These are phyloP conservation scores for Rhododendron griersonianum DNA, from an alignment of 148 eudicot species.

Conservation along the genomic window DNA sequence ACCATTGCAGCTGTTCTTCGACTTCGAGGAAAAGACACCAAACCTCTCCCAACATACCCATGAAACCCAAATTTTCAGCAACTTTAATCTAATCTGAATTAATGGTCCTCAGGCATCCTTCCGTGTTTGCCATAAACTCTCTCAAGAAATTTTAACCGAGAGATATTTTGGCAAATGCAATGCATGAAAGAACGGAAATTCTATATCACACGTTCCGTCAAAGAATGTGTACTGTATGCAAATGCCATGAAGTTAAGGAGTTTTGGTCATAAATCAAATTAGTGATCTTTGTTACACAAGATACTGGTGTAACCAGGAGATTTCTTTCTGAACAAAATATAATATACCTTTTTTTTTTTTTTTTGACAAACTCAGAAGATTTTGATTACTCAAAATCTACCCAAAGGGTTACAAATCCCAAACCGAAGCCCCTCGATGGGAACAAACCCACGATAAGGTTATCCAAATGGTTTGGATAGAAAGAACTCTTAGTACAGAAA, in stretches of 20 bases:
- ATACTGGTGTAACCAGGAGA: not conserved
- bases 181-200: not conserved
- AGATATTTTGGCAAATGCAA: not conserved
- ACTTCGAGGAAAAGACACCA: not conserved
- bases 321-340: too few species aligned
- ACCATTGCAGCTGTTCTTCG: not conserved
- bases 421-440: too few species aligned
- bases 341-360: too few species aligned
- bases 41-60: not conserved
- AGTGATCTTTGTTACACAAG: not conserved
- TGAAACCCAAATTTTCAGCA: not conserved
- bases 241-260: not conserved
- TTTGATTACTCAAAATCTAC: too few species aligned
- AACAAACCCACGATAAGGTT: too few species aligned
- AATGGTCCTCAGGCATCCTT: too few species aligned
- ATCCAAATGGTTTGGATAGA: too few species aligned
- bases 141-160: not conserved
- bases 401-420: too few species aligned
- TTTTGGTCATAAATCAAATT: not conserved
- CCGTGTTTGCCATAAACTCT: not conserved
- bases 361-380: too few species aligned
- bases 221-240: not conserved
- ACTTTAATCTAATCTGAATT: not conserved
- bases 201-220: not conserved
- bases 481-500: too few species aligned